A percentile compares a stretch with the other conserved stretches of the same genome.
Conservation (phyloP, 257 asterid species). For the Apocynum venetum region DNA sequence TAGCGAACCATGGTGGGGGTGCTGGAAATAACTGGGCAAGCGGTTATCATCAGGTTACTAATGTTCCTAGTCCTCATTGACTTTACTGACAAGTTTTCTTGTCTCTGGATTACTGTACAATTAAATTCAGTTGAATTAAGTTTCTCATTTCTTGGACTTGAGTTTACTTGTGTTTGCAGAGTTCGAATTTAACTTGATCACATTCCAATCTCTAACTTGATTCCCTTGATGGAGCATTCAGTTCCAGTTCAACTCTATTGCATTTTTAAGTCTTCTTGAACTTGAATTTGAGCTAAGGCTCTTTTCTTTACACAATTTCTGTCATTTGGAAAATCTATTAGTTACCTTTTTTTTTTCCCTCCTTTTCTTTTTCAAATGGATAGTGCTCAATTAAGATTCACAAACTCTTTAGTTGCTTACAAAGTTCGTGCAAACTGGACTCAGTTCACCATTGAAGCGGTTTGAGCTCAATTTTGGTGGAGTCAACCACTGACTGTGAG, state of each 20-base stretch:
- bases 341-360: background rate
- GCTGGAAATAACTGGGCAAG: constrained; percentile 99
- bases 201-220: background rate
- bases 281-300: background rate
- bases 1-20: constrained; percentile 96
- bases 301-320: background rate
- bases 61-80: background rate
- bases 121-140: background rate
- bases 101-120: background rate
- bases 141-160: background rate
- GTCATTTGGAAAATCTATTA: background rate
- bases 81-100: background rate
- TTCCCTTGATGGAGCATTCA: background rate
- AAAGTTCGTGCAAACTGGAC: background rate
- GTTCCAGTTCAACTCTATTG: background rate
- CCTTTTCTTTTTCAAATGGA: background rate
- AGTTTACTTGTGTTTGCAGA: background rate
- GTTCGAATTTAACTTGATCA: background rate
- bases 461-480: background rate
- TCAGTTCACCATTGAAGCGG: background rate
- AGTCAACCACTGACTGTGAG: background rate
- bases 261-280: background rate
- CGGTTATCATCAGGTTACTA: constrained; percentile 92
- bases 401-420: background rate
- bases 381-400: background rate